Percentiles rank a stretch among this genome's conserved stretches.
Conservation (phyloP, 2,329 filamentous ascomycete genomes). For the Lecanosticta acicola region DNA sequence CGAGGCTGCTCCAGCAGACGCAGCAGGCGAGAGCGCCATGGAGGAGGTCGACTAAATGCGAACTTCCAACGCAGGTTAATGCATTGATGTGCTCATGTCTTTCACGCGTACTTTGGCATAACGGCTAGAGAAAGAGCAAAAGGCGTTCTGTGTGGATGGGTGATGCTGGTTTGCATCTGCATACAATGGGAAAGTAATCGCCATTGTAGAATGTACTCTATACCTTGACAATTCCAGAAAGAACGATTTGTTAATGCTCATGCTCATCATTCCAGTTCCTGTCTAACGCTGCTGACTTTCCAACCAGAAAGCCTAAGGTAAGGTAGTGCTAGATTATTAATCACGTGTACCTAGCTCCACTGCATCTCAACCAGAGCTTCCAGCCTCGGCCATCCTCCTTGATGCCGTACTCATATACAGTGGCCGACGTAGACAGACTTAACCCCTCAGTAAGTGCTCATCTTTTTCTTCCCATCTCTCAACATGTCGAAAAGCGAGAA, state of each 20-base stretch:
- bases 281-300: too few species aligned
- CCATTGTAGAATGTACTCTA: background rate
- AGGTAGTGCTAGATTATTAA: background rate
- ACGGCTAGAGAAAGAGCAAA: conserved; percentile 14
- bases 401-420: background rate
- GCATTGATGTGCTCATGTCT: conserved; percentile 17
- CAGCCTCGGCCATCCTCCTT: background rate
- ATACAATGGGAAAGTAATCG: background rate
- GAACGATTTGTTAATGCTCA: background rate
- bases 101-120: conserved; percentile 15
- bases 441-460: background rate
- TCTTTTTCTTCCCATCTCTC: background rate
- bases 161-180: conserved; percentile 5
- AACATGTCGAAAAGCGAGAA: conserved; percentile 1
- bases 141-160: conserved; percentile 10
- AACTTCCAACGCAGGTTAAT: conserved; percentile 3
- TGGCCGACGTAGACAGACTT: background rate
- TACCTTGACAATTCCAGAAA: background rate
- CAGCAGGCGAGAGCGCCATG: conserved; percentile 86
- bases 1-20: conserved; percentile 56
- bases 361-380: background rate
- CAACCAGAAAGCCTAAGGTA: background rate
- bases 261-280: background rate
- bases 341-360: background rate
- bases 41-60: conserved; percentile 92